These are phyloP conservation scores for Mycena vitilis DNA, from an alignment of 768 basidiomycete species.

Conservation along the genomic window DNA sequence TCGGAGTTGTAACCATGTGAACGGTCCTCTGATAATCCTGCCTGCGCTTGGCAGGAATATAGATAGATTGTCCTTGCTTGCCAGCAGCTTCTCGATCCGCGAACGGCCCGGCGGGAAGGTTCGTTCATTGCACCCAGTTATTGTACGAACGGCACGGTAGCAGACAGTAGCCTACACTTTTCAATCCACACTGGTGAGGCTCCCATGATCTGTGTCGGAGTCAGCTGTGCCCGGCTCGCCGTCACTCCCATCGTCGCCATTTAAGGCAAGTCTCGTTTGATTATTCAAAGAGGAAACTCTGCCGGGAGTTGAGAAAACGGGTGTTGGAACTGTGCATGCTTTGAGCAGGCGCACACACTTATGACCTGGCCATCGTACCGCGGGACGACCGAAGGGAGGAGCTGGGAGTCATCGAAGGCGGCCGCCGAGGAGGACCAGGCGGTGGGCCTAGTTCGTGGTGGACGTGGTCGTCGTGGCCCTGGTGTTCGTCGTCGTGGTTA, in stretches of 20 bases:
- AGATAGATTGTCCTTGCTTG: neutral
- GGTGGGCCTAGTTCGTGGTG: constrained; percentile 3
- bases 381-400: constrained; percentile 36
- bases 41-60: too few species aligned
- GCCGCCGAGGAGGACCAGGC: constrained; percentile 31
- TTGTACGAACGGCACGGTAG: neutral
- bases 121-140: constrained; percentile 37
- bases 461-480: neutral
- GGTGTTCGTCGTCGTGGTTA: neutral
- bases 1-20: too few species aligned
- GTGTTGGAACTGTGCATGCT: constrained; percentile 30
- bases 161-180: neutral
- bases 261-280: constrained; percentile 8
- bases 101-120: constrained; percentile 15
- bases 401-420: constrained; percentile 25
- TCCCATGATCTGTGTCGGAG: constrained; percentile 55
- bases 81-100: neutral
- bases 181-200: constrained; percentile 65
- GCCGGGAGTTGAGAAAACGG: constrained; percentile 31
- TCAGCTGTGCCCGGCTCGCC: constrained; percentile 53
- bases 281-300: constrained; percentile 22
- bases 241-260: constrained; percentile 47
- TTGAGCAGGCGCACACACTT: constrained; percentile 22
- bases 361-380: constrained; percentile 34
- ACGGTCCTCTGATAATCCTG: too few species aligned